phyloP scores from a whole-genome alignment of 441 rosid species.

The Populus tomentosa region DNA sequence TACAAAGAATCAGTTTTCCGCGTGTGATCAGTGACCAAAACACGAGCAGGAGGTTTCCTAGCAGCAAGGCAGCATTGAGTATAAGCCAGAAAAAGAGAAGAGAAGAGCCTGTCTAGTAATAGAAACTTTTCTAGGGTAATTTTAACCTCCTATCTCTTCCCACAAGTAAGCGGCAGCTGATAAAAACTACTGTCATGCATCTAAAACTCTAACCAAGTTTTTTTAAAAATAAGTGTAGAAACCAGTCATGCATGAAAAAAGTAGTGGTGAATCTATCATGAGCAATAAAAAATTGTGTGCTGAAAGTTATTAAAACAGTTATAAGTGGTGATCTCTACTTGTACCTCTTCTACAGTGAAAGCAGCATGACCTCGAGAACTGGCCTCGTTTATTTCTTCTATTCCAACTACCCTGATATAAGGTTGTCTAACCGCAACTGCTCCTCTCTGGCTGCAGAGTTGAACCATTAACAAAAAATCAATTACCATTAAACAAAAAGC shows the following conservation, averaged over 20 bases:
- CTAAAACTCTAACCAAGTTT: background rate
- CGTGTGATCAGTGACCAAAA: background rate
- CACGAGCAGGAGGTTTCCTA: background rate
- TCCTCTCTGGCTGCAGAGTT: constrained; percentile 63
- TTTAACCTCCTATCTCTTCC: background rate
- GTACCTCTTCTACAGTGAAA: constrained; percentile 82
- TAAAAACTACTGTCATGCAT: background rate
- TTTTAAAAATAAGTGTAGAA: background rate
- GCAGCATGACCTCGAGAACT: constrained; percentile 71
- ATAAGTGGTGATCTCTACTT: constrained; percentile 1
- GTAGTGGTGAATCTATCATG: background rate
- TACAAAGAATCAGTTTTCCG: background rate
- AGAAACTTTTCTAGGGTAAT: background rate
- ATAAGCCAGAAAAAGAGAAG: background rate
- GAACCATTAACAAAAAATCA: constrained; percentile 4
- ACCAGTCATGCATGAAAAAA: background rate
- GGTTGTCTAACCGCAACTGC: constrained; percentile 97
- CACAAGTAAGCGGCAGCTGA: background rate
- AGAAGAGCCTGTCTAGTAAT: background rate
- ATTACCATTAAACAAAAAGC: background rate
- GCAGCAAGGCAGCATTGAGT: background rate
- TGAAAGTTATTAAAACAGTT: background rate
- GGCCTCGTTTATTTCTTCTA: constrained; percentile 79
- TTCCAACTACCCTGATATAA: constrained; percentile 83
- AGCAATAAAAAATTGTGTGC: background rate